Evolutionary conservation across 495 filamentous ascomycete species (phyloP).

Genomic region (Penicillium dipodomyicola): DNA sequence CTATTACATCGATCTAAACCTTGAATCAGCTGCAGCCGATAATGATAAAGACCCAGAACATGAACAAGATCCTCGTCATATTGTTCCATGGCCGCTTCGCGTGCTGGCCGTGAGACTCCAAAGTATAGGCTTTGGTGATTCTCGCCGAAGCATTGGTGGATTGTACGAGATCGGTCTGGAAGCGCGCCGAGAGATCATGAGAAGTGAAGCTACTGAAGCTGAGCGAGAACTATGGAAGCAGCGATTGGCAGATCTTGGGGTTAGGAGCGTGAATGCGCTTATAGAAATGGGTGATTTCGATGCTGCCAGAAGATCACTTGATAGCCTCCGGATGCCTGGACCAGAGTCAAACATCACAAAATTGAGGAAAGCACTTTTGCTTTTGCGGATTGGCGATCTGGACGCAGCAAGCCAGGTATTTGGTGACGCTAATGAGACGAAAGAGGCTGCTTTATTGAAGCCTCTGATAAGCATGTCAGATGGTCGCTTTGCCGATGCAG

Average conservation of each 20-base stretch:
- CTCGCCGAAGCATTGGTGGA: slow-evolving; percentile 76
- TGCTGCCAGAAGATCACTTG: slow-evolving; percentile 69
- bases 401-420: slow-evolving; percentile 57
- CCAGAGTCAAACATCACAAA: slow-evolving; percentile 36
- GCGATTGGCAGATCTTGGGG: slow-evolving; percentile 69
- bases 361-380: slow-evolving; percentile 61
- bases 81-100: slow-evolving; percentile 85
- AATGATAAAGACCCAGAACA: slow-evolving; percentile 37
- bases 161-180: slow-evolving; percentile 86
- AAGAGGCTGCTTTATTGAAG: slow-evolving; percentile 43
- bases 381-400: slow-evolving; percentile 73
- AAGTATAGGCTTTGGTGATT: slow-evolving; percentile 78
- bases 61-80: slow-evolving; percentile 41
- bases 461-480: slow-evolving; percentile 78
- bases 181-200: slow-evolving; percentile 56
- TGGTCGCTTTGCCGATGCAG: slow-evolving; percentile 63
- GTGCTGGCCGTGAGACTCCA: slow-evolving; percentile 79
- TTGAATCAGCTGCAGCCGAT: slow-evolving; percentile 25
- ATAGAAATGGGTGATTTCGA: slow-evolving; percentile 89
- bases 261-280: slow-evolving; percentile 74
- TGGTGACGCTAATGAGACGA: slow-evolving; percentile 20
- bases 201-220: slow-evolving; percentile 22
- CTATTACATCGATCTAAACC: slow-evolving; percentile 56
- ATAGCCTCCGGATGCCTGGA: slow-evolving; percentile 36
- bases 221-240: slow-evolving; percentile 62